Evolutionary conservation across 257 asterid genomes (phyloP).

Genomic region (Rehmannia glutinosa): DNA sequence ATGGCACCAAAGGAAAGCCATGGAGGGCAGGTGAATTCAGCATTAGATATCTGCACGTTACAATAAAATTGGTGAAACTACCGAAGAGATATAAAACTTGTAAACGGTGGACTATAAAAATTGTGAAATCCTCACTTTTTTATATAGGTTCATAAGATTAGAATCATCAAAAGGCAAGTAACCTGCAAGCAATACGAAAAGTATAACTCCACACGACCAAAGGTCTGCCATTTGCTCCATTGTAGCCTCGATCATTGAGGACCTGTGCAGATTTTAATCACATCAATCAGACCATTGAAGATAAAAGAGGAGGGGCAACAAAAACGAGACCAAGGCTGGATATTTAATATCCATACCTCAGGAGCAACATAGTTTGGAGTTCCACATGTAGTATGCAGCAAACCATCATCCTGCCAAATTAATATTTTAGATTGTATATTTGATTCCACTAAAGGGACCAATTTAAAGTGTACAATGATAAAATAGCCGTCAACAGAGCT

Average conservation of each 20-base stretch:
- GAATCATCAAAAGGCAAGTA: slow-evolving; percentile 96
- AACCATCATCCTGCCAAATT: slow-evolving; percentile 76
- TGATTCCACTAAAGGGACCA: too few relatives aligned
- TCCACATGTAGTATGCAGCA: slow-evolving; percentile 95
- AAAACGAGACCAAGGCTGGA: background rate
- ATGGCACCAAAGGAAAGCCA: slow-evolving; percentile 88
- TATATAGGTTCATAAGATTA: slow-evolving; percentile 80
- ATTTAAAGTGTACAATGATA: too few relatives aligned
- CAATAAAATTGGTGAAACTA: slow-evolving; percentile 15
- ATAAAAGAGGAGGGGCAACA: background rate
- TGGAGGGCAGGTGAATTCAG: slow-evolving; percentile 88
- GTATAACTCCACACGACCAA: slow-evolving; percentile 98
- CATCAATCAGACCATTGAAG: slow-evolving; percentile 6
- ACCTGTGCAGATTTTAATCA: slow-evolving; percentile 41
- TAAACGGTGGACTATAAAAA: background rate
- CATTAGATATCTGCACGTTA: slow-evolving; percentile 62
- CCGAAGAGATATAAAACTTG: background rate
- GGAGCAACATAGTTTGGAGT: slow-evolving; percentile 98
- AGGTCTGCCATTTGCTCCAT: slow-evolving; percentile 92
- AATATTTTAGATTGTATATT: background rate
- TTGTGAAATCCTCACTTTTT: slow-evolving; percentile 56
- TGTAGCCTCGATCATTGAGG: slow-evolving; percentile 85
- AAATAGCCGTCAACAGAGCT: too few relatives aligned
- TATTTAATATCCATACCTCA: slow-evolving; percentile 46
- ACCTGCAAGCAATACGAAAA: slow-evolving; percentile 95